A percentile compares a stretch with the other conserved stretches of the same genome.
These are phyloP conservation scores for Nakazawaea ambrosiae DNA, from an alignment of 805 yeast species.

Conservation along the genomic window DNA sequence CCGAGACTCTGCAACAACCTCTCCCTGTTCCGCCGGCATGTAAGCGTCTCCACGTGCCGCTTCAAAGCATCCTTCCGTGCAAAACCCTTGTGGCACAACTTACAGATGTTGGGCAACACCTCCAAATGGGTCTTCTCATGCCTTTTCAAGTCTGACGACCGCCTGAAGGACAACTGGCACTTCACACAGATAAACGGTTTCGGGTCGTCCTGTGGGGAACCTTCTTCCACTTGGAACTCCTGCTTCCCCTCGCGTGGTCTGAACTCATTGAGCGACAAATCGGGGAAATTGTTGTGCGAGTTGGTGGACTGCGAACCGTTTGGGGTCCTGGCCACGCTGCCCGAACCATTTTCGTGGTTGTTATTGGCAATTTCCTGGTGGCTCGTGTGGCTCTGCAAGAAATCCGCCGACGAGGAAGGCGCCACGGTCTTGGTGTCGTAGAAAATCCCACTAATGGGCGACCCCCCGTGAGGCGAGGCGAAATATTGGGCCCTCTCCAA, in stretches of 20 bases:
- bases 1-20: conserved; percentile 33
- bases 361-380: not conserved
- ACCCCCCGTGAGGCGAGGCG: conserved; percentile 51
- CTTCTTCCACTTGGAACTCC: not conserved
- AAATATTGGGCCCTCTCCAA: conserved; percentile 53
- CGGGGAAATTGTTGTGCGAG: conserved; percentile 26
- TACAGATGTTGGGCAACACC: conserved; percentile 69
- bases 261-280: conserved; percentile 34
- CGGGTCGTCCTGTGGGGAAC: not conserved
- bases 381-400: conserved; percentile 8
- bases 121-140: conserved; percentile 71
- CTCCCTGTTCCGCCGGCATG: conserved; percentile 67
- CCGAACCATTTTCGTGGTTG: conserved; percentile 1
- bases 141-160: conserved; percentile 64
- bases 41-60: conserved; percentile 66
- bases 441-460: conserved; percentile 18
- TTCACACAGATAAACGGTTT: conserved; percentile 50
- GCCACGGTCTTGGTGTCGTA: too few relatives aligned
- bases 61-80: conserved; percentile 79
- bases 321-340: not conserved
- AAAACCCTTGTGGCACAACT: conserved; percentile 73
- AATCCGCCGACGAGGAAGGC: conserved; percentile 2
- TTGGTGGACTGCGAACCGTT: not conserved
- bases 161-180: conserved; percentile 57
- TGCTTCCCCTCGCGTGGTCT: not conserved